Base-by-base conservation (phyloP, 208 protist genomes). In the Phytomonas sp. region DNA sequence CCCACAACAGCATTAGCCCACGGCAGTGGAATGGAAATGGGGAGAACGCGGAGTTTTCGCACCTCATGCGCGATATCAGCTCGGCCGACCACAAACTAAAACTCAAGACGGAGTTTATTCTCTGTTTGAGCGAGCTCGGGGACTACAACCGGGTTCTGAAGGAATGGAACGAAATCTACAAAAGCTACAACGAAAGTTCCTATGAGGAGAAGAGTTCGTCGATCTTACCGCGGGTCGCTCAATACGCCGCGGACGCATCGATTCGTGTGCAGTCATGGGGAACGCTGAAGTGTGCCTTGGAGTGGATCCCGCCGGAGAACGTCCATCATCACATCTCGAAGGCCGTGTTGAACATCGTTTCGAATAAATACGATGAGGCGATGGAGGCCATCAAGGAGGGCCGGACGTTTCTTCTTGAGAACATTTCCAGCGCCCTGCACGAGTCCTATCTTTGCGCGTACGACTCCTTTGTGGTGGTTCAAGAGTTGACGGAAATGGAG, bases 401-500 rank as follows among this genome's bases (percentile, higher is more conserved):
- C 4, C 82, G 87, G 11, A 84, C 80, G 64, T 56, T 91, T 53
- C 75, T 95, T 4, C 77, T 94, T 68, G 79, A 87, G 37, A 82
- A 95, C 32, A 64, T 95, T 56, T 79, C 88, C 32, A 84, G 83
- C 20, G 72, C 94, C 17, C 77, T 96, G 64, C 83, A 93, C 68
- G 88, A 96, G 77, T 95, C 91, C 4, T 95, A 96, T 70, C 78
- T 76, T 20, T 82, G 89, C 15, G 87, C 89, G 15, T 99, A 99
- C 82, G 83, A 96, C 5, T 79, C 84, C 3, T 79, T 99, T 31
- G 97, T 99, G 6, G 73, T 88, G 17, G 89, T 98, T 59, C 98
- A 99, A 79, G 96, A 99, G 76, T 81, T 99, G 1, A 90, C 93
- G 0, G 98, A 99, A 80, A 75, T 99, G 33, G 98, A 99, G 84